Evolutionary conservation across 352 stramenopile species (phyloP).

Genomic region (Lagenidium sp.): DNA sequence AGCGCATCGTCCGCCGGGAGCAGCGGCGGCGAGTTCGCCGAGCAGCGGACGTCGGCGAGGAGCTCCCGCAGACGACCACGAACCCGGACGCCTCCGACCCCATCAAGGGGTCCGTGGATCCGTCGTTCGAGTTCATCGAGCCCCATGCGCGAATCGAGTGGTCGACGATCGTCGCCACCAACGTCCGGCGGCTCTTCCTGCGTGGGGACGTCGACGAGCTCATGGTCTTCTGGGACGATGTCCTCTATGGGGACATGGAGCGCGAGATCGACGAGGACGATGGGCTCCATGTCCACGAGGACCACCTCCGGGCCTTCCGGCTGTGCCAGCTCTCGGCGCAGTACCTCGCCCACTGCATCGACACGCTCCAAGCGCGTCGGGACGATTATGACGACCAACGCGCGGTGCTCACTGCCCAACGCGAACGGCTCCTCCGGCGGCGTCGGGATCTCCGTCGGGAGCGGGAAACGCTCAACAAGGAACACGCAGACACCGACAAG

Average conservation of each 20-base stretch:
- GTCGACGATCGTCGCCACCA: constrained; percentile 40
- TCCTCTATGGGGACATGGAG: constrained; percentile 45
- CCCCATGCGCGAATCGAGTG: constrained; percentile 48
- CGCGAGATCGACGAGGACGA: constrained; percentile 39
- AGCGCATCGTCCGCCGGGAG: no score
- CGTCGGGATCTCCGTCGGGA: constrained; percentile 7
- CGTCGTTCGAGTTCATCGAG: constrained; percentile 40
- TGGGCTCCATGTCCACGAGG: constrained; percentile 39
- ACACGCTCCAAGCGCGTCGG: constrained; percentile 22
- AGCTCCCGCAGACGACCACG: no score
- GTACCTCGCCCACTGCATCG: constrained; percentile 57
- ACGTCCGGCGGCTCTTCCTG: constrained; percentile 54
- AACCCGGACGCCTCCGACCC: constrained; percentile 11
- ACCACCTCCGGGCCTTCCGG: constrained; percentile 37
- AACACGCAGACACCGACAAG: constrained; percentile 40
- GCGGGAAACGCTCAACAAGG: constrained; percentile 27
- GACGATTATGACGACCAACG: constrained; percentile 32
- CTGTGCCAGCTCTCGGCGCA: constrained; percentile 52
- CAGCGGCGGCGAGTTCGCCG: no score
- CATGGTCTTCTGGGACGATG: constrained; percentile 32
- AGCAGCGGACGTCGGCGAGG: no score
- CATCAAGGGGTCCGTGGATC: constrained; percentile 15
- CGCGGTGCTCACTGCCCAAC: constrained; percentile 6
- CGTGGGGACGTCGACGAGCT: constrained; percentile 50
- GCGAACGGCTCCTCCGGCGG: constrained; percentile 13